Evolutionary conservation across 208 protist species (phyloP).

Genomic region (Leptomonas pyrrhocoris): DNA sequence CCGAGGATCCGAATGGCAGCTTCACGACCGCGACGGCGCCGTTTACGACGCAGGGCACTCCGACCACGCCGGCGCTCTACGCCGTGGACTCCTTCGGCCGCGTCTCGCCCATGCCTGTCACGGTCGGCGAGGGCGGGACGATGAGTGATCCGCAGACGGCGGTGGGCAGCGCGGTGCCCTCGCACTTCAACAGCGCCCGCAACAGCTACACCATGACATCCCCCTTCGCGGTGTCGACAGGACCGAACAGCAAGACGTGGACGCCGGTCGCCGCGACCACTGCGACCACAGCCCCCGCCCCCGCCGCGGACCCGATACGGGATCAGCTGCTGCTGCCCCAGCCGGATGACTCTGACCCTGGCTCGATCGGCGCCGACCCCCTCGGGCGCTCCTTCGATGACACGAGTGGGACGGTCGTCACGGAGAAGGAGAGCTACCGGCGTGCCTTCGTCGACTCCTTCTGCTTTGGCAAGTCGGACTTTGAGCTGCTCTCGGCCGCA

Average conservation of each 20-base stretch:
- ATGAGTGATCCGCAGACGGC: constrained; percentile 1
- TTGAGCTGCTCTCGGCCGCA: constrained; percentile 27
- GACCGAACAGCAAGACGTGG: background rate
- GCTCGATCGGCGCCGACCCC: constrained; percentile 6
- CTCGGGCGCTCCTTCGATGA: constrained; percentile 15
- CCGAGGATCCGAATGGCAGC: constrained; percentile 10
- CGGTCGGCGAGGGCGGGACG: background rate
- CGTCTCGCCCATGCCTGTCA: constrained; percentile 1
- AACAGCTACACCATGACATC: constrained; percentile 22
- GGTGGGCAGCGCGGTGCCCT: constrained; percentile 3
- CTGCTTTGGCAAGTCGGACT: constrained; percentile 38
- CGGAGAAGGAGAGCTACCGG: constrained; percentile 34
- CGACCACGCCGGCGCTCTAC: constrained; percentile 2
- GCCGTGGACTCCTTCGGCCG: constrained; percentile 4
- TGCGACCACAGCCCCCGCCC: no score
- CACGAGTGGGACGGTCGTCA: constrained; percentile 6
- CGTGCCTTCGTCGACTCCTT: constrained; percentile 55
- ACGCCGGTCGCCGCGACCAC: background rate
- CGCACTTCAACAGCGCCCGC: constrained; percentile 19
- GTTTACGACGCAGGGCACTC: constrained; percentile 12
- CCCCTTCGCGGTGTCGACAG: constrained; percentile 3
- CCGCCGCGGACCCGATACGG: background rate
- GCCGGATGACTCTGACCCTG: background rate
- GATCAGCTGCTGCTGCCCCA: constrained; percentile 18
- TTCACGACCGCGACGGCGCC: constrained; percentile 16